Percentiles rank a stretch among this genome's conserved stretches.
phyloP scores from a whole-genome alignment of 495 filamentous ascomycete genomes.

The Daldinia vernicosa region DNA sequence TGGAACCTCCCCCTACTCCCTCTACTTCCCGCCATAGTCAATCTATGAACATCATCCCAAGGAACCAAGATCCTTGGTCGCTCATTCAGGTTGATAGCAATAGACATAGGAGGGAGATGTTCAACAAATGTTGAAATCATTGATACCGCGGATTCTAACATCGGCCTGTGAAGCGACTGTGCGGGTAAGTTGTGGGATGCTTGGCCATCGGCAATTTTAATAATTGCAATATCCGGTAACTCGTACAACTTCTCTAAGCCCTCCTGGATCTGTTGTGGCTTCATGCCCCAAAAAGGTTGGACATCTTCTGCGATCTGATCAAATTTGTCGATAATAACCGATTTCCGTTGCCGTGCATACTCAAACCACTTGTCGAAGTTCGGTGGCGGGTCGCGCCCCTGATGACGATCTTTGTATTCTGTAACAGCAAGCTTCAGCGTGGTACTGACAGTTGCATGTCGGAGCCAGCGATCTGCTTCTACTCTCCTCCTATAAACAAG shows the following conservation, averaged over 20 bases:
- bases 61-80: slow-evolving; percentile 79
- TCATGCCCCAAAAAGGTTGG: slow-evolving; percentile 76
- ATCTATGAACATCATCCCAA: slow-evolving; percentile 57
- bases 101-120: slow-evolving; percentile 79
- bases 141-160: slow-evolving; percentile 67
- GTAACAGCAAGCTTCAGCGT: slow-evolving; percentile 62
- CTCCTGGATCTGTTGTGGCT: slow-evolving; percentile 66
- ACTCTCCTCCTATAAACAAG: slow-evolving; percentile 62
- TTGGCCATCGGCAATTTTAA: slow-evolving; percentile 60
- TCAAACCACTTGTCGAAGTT: slow-evolving; percentile 79
- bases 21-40: slow-evolving; percentile 49
- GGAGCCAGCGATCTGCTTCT: slow-evolving; percentile 55
- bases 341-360: slow-evolving; percentile 69
- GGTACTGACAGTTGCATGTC: slow-evolving; percentile 58
- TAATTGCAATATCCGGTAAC: slow-evolving; percentile 42
- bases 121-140: slow-evolving; percentile 75
- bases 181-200: slow-evolving; percentile 55
- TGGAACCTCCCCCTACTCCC: slow-evolving; percentile 37
- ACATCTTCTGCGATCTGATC: slow-evolving; percentile 76
- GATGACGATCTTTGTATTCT: slow-evolving; percentile 66
- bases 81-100: slow-evolving; percentile 82
- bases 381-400: slow-evolving; percentile 64
- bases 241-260: slow-evolving; percentile 41
- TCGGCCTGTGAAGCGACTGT: slow-evolving; percentile 57
- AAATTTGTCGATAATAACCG: slow-evolving; percentile 77